A percentile compares a stretch with the other conserved stretches of the same genome.
phyloP scores from a whole-genome alignment of 1,284 basidiomycete species.

The Tranzscheliella williamsii region DNA sequence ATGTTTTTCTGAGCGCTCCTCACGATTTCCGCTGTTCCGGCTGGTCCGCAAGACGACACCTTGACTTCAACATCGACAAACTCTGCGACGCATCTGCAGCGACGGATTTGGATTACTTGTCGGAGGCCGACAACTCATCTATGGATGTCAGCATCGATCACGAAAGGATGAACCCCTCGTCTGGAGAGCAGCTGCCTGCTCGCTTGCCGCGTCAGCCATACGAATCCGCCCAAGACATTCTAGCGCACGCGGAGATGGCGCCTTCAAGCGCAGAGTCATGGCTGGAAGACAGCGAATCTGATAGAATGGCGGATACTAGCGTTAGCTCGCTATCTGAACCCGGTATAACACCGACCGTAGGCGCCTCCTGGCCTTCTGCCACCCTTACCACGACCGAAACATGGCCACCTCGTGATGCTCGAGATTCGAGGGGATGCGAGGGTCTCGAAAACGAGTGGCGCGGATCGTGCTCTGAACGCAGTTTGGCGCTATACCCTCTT shows the following conservation, averaged over 20 bases:
- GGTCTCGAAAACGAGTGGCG: background rate
- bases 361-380: too few relatives aligned
- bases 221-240: background rate
- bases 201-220: background rate
- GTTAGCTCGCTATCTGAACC: constrained; percentile 25
- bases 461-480: background rate
- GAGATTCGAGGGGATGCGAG: too few relatives aligned
- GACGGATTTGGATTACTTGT: background rate
- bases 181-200: too few relatives aligned
- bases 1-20: constrained; percentile 36
- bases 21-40: constrained; percentile 26
- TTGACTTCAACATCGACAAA: constrained; percentile 18
- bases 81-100: background rate
- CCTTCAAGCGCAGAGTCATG: constrained; percentile 23
- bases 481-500: too few relatives aligned
- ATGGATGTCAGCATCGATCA: background rate
- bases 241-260: constrained; percentile 5
- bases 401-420: too few relatives aligned
- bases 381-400: background rate
- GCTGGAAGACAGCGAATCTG: constrained; percentile 21
- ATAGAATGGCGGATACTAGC: constrained; percentile 19
- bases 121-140: too few relatives aligned
- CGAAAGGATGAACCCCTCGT: too few relatives aligned
- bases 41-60: constrained; percentile 36
- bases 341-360: constrained; percentile 15